Evolutionary conservation across 345 rosid genomes (phyloP).

Genomic region (Sisymbrium irio): DNA sequence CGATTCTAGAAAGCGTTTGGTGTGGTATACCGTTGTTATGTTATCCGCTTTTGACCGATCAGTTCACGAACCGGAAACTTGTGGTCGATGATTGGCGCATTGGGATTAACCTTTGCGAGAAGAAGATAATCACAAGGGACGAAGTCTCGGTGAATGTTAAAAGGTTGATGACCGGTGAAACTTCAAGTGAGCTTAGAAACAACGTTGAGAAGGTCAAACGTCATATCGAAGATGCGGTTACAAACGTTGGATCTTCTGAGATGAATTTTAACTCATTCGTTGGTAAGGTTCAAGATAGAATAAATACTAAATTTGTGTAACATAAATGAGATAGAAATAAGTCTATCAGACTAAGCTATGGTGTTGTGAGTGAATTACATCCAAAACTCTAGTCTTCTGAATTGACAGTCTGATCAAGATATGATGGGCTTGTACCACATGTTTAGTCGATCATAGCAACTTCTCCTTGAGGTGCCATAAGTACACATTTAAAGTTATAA

Average conservation of each 20-base stretch:
- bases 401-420: neutral
- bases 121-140: constrained; percentile 33
- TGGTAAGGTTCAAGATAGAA: constrained; percentile 25
- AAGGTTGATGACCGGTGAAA: constrained; percentile 40
- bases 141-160: constrained; percentile 38
- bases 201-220: constrained; percentile 35
- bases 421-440: neutral
- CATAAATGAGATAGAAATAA: neutral
- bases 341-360: neutral
- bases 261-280: constrained; percentile 38
- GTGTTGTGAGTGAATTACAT: neutral
- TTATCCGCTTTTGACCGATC: constrained; percentile 62
- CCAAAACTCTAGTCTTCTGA: neutral
- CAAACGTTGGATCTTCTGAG: constrained; percentile 44
- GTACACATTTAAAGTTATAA: neutral
- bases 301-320: constrained; percentile 20
- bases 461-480: neutral
- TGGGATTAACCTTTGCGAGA: constrained; percentile 51
- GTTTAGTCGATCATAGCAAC: neutral
- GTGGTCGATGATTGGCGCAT: constrained; percentile 68
- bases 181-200: constrained; percentile 31
- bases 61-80: constrained; percentile 64
- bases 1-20: constrained; percentile 58
- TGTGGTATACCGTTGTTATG: constrained; percentile 55
- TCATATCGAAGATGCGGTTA: constrained; percentile 39